Percentiles rank a stretch among this genome's conserved stretches.
These are phyloP conservation scores for Angomonas deanei DNA, from an alignment of 208 protist species.

Conservation along the genomic window DNA sequence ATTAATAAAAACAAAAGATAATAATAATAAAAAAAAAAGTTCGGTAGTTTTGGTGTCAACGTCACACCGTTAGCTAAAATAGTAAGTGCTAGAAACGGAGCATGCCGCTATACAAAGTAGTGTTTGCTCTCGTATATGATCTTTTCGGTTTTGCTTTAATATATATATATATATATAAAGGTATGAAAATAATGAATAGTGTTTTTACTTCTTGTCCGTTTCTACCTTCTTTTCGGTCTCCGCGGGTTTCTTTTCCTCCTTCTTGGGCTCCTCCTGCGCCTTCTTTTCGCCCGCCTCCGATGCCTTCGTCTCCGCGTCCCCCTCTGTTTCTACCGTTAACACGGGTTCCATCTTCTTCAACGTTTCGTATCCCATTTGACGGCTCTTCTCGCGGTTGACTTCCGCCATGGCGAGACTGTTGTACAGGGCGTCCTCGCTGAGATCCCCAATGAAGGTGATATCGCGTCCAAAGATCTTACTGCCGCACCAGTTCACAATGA, in stretches of 20 bases:
- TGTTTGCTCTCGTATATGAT: no score
- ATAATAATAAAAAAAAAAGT: conserved; percentile 7
- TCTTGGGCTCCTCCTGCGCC: no score
- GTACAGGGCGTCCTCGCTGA: conserved; percentile 73
- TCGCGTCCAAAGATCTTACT: conserved; percentile 79
- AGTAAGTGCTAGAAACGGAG: background rate
- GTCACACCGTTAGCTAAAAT: background rate
- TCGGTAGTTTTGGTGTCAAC: background rate
- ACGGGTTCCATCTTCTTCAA: conserved; percentile 27
- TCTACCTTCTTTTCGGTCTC: no score
- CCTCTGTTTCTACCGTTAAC: conserved; percentile 13
- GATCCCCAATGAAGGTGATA: conserved; percentile 79
- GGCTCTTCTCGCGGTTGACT: conserved; percentile 49
- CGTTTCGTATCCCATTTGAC: conserved; percentile 37
- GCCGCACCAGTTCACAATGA: conserved; percentile 78
- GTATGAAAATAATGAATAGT: no score
- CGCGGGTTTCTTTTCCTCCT: no score
- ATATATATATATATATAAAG: no score
- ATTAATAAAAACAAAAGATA: conserved; percentile 12
- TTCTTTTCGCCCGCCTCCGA: conserved; percentile 16
- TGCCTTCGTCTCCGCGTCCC: background rate
- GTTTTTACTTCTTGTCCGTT: no score
- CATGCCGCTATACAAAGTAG: no score
- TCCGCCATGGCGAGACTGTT: conserved; percentile 45
- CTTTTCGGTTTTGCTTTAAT: no score